Conservation (phyloP, 2,329 filamentous ascomycete species). For the Botrytis byssoidea region DNA sequence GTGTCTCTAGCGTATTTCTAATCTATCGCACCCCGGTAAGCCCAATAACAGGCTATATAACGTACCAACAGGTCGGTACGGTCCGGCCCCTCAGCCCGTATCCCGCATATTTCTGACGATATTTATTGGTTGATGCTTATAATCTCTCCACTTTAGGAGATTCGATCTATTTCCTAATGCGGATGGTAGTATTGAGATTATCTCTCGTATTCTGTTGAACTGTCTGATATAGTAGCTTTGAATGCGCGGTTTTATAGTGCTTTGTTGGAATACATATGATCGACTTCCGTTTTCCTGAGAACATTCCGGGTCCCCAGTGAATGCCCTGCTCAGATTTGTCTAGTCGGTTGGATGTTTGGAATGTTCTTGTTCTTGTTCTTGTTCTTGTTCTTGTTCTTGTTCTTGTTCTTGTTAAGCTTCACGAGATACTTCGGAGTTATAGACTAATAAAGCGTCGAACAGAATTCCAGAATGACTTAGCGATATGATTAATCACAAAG, state of each 20-base stretch:
- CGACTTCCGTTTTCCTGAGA: not conserved
- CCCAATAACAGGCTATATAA: not conserved
- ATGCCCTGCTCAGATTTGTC: not conserved
- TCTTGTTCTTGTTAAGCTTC: not conserved
- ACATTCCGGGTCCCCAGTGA: not conserved
- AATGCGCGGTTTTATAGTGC: not conserved
- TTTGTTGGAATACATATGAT: not conserved
- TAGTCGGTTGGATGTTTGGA: not conserved
- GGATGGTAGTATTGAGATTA: conserved; percentile 1
- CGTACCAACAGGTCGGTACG: not conserved
- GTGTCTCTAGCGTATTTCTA: not conserved
- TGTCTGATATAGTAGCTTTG: not conserved
- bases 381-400: no score
- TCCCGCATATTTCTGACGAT: not conserved
- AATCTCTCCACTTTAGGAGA: not conserved
- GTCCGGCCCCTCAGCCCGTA: not conserved
- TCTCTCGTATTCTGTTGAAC: not conserved
- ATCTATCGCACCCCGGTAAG: not conserved
- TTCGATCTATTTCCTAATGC: not conserved
- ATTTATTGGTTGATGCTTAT: not conserved
- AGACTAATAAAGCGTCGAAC: not conserved
- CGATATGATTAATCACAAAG: not conserved
- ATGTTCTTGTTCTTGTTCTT: no score
- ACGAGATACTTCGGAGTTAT: not conserved
- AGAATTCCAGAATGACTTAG: not conserved